Base-by-base conservation (phyloP, 257 asterid genomes). In the Lithospermum erythrorhizon region DNA sequence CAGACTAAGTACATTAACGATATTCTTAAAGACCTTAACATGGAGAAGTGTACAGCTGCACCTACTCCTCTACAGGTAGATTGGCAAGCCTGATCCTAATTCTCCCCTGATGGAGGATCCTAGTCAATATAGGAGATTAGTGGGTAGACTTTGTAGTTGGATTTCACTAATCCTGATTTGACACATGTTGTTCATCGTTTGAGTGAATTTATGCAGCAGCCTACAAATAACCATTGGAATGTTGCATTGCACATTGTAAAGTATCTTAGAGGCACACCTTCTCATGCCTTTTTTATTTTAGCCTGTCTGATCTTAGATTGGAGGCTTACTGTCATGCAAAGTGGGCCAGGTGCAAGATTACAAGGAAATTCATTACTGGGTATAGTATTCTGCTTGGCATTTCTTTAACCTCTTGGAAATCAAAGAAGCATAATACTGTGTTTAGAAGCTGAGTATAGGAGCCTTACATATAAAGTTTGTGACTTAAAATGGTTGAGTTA, bases 381-480 rank as follows among this genome's bases (percentile, higher is more conserved):
- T 61, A 22, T 23, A 47, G 58, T 21, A 21, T 63, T 63, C 29
- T 63, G 23, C 49, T 63, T 29, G 29, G 52, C 18, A 54, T 25
- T 63, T 63, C 47, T 54, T 41, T 63, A 0, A 7, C 55, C 32
- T 32, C 55, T 6, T 17, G 54, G 59, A 64, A 55, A 17, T 53
- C 55, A 9, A 30, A 55, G 37, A 55, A 64, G 29, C 58, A 65
- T 57, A 3, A 27, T 1, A 57, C 45, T 25, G 51, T 19, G 4
- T 37, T 57, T 15, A 57, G 55, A 52, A 54, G 55, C 53, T 17
- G 55, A 64, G 21, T 65, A 65, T 58, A 2, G 57, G 17, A 58
- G 57, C 48, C 41, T 58, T 25, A 52, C 63, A 19, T 56, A 37
- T 18, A 25, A 57, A 45, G 41, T 22, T 18, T 64, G 41, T 20